Evolutionary conservation across 1,284 basidiomycete species (phyloP), one percentile per base, ranked within the genome.

Genomic region (Coniophora puteana): DNA sequence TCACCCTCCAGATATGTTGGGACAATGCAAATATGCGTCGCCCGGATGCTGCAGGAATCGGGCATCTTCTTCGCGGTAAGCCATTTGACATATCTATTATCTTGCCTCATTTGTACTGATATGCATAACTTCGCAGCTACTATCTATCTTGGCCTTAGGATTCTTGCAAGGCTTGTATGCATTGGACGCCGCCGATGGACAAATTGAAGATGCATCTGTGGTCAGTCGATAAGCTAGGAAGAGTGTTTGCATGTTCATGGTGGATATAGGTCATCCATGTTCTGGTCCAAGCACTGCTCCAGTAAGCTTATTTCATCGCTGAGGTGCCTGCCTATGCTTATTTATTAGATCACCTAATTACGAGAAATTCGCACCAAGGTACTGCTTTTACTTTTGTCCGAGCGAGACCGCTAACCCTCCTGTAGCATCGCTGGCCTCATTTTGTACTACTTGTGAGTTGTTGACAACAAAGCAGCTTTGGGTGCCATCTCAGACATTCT

Each of bases 1-100:
- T 43, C 13, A 17, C 14, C 25, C 24, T 3, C 5, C 37, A 85
- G 81, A 53, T 89, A 86, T 50, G 74, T 90, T 36, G 89, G 89
- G 2, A 89, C 83, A 1, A 84, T 89, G 83, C 87, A 91, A 54
- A 89, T 93, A 25, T 91, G 89, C 50, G 78, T 92, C 14, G 78
- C 83, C 11, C 76, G 89, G 11, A 96, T 96, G 93, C 67, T 96
- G 48, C 82, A 88, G 58, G 93, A 97, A 62, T 93, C 89, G 8
- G 83, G 88, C 4, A 92, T 95, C 43, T 98, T 97, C 71, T 93
- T 95, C 69, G 78, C 80, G 60, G 87, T 92, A 48, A 38, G 76
- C 24, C 23, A 11, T 13, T 36, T 20, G 5, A 27, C 20, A 4
- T 21, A 51, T 16, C 32, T 47, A 22, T 52, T 27, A 18, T 18